Percentiles rank a stretch among this genome's conserved stretches.
phyloP scores from a whole-genome alignment of 2,329 filamentous ascomycete genomes.

The Hymenoscyphus fructigenus region DNA sequence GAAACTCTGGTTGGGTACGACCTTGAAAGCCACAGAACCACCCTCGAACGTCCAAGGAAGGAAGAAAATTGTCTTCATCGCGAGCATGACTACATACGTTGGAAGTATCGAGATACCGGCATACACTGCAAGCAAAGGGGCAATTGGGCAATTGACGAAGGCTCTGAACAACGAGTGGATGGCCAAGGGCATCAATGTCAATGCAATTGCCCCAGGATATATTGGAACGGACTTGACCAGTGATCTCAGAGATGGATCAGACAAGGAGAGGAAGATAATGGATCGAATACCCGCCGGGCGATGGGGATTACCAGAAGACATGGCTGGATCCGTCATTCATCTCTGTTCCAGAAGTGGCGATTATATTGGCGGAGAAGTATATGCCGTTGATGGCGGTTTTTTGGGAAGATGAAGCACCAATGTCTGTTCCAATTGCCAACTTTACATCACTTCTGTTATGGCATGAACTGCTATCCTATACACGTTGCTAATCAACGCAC shows the following conservation, averaged over 20 bases:
- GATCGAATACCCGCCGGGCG: constrained; percentile 75
- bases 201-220: constrained; percentile 83
- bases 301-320: constrained; percentile 82
- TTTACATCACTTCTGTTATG: neutral
- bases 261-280: constrained; percentile 67
- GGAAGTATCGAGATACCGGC: constrained; percentile 17
- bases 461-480: neutral
- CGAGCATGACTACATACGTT: constrained; percentile 18
- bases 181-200: constrained; percentile 70
- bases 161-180: constrained; percentile 83
- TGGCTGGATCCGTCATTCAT: constrained; percentile 76
- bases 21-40: neutral
- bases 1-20: constrained; percentile 19
- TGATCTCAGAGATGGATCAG: constrained; percentile 69
- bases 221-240: constrained; percentile 87
- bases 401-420: constrained; percentile 12
- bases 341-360: constrained; percentile 46
- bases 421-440: neutral
- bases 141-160: constrained; percentile 62
- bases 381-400: constrained; percentile 20
- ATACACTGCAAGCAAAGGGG: constrained; percentile 23
- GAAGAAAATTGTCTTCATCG: constrained; percentile 23
- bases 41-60: neutral
- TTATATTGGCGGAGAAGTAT: constrained; percentile 20
- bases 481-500: neutral